Evolutionary conservation across 148 eudicot genomes (phyloP).

Genomic region (Nyssa sinensis): DNA sequence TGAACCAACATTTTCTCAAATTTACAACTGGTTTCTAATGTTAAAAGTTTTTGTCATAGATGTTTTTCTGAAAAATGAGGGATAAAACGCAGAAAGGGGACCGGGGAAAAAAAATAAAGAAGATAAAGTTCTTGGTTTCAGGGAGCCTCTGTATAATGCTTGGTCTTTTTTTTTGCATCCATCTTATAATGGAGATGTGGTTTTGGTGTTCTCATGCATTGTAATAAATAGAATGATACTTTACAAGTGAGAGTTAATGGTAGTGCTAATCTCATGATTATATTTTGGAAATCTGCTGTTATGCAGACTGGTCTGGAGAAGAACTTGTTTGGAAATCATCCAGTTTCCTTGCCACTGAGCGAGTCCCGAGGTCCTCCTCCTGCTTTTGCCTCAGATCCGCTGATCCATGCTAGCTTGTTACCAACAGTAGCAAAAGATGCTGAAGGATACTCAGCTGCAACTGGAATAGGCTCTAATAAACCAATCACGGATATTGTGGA

Average conservation of each 20-base stretch:
- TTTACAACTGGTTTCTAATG: too few species aligned
- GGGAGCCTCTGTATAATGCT: too few species aligned
- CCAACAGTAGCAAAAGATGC: conserved; percentile 14
- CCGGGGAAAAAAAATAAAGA: too few species aligned
- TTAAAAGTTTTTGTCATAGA: too few species aligned
- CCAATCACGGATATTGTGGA: conserved; percentile 56
- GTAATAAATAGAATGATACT: background rate
- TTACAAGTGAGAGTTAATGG: background rate
- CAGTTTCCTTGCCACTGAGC: conserved; percentile 45
- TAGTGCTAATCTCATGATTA: background rate
- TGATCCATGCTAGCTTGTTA: conserved; percentile 34
- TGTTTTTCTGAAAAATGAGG: too few species aligned
- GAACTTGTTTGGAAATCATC: conserved; percentile 83
- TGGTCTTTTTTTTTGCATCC: too few species aligned
- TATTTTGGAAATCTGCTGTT: background rate
- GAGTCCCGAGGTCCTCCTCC: conserved; percentile 66
- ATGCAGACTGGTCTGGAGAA: conserved; percentile 90
- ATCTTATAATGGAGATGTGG: too few species aligned
- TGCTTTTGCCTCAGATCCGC: conserved; percentile 71
- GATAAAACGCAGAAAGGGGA: too few species aligned
- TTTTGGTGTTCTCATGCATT: background rate
- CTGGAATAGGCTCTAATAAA: conserved; percentile 33
- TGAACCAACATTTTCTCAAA: too few species aligned
- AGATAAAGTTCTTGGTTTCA: too few species aligned
- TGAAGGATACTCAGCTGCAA: background rate